These are phyloP conservation scores for Pseudogymnoascus sp. DNA, from an alignment of 2,329 filamentous ascomycete species.

Conservation along the genomic window DNA sequence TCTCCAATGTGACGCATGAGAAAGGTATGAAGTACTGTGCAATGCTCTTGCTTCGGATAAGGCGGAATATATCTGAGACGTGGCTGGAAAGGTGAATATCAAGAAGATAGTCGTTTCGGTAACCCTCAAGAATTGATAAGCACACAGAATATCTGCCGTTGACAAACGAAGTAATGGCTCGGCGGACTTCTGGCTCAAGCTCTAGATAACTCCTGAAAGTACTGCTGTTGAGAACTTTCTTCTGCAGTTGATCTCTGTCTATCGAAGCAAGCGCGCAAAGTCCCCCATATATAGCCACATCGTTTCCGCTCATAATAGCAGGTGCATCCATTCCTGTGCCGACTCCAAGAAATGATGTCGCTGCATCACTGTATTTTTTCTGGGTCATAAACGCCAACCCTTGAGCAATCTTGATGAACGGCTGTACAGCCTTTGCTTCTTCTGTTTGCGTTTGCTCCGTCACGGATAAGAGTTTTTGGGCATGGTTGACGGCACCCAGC, in stretches of 20 bases:
- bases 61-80: slow-evolving; percentile 58
- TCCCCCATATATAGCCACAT: slow-evolving; percentile 85
- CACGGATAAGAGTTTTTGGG: slow-evolving; percentile 51
- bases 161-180: slow-evolving; percentile 81
- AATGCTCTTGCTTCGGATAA: slow-evolving; percentile 83
- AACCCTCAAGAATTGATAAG: slow-evolving; percentile 70
- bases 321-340: slow-evolving; percentile 34
- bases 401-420: slow-evolving; percentile 47
- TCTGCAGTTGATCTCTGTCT: slow-evolving; percentile 67
- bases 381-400: slow-evolving; percentile 53
- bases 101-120: slow-evolving; percentile 78
- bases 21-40: slow-evolving; percentile 89
- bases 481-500: slow-evolving; percentile 54
- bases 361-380: slow-evolving; percentile 56
- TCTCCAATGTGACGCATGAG: slow-evolving; percentile 72
- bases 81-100: slow-evolving; percentile 78
- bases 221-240: slow-evolving; percentile 66
- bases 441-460: slow-evolving; percentile 28
- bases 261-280: slow-evolving; percentile 86
- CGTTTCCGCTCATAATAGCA: slow-evolving; percentile 70
- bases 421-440: slow-evolving; percentile 39
- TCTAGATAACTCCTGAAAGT: slow-evolving; percentile 83
- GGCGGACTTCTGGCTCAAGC: slow-evolving; percentile 86
- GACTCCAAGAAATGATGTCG: slow-evolving; percentile 48
- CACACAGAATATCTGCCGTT: slow-evolving; percentile 83